Conservation (phyloP, 202 grass and related monocot species). For the Hordeum pubiflorum region DNA sequence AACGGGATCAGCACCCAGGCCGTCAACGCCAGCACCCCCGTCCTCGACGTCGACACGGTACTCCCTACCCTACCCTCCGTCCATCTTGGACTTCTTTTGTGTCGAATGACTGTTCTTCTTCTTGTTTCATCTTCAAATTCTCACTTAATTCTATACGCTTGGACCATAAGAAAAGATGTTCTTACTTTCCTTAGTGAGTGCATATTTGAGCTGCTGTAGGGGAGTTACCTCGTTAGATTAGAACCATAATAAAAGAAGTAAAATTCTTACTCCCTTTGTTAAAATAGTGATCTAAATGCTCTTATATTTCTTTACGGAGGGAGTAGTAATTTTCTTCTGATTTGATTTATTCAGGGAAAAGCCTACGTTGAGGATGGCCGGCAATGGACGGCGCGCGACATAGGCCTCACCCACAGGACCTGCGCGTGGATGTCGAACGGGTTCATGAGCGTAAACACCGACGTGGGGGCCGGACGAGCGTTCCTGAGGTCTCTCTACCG, state of each 20-base stretch:
- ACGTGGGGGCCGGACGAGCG: slow-evolving; percentile 58
- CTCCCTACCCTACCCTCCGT: not conserved
- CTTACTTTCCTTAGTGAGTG: too few species aligned
- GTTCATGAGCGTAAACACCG: slow-evolving; percentile 88
- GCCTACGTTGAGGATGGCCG: slow-evolving; percentile 39
- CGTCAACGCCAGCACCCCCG: slow-evolving; percentile 44
- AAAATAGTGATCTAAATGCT: too few species aligned
- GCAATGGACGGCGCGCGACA: slow-evolving; percentile 58
- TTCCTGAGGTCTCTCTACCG: slow-evolving; percentile 78
- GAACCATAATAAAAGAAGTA: too few species aligned
- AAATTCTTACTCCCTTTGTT: too few species aligned
- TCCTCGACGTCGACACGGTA: slow-evolving; percentile 75
- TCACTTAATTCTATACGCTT: too few species aligned
- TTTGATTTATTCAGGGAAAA: slow-evolving; percentile 30
- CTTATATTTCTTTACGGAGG: too few species aligned
- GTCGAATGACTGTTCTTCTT: not conserved
- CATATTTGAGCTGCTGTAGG: too few species aligned
- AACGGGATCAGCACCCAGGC: slow-evolving; percentile 74
- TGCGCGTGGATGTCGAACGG: slow-evolving; percentile 80
- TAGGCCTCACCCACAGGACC: slow-evolving; percentile 65
- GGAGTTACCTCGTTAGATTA: too few species aligned
- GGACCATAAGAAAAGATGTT: too few species aligned
- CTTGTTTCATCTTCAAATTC: not conserved
- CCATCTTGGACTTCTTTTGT: not conserved
- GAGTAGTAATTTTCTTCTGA: too few species aligned